Evolutionary conservation across 352 stramenopile genomes (phyloP).

Genomic region (Globisporangium radiosum): DNA sequence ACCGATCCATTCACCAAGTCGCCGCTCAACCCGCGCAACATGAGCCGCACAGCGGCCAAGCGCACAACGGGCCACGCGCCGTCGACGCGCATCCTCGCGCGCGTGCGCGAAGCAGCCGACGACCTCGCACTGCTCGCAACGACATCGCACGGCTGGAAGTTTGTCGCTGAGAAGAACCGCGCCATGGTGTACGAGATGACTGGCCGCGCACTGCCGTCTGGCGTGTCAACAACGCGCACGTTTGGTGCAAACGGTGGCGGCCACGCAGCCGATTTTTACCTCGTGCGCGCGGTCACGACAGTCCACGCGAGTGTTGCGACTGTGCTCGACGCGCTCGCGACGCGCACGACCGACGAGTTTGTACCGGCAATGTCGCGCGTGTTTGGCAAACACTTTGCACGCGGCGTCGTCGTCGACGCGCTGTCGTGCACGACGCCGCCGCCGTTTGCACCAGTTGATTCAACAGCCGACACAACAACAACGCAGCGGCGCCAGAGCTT

Average conservation of each 20-base stretch:
- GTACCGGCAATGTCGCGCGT: constrained; percentile 50
- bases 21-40: constrained; percentile 27
- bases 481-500: constrained; percentile 20
- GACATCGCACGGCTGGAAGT: constrained; percentile 38
- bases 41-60: constrained; percentile 40
- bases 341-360: constrained; percentile 36
- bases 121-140: constrained; percentile 51
- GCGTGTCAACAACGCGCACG: constrained; percentile 32
- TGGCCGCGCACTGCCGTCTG: constrained; percentile 34
- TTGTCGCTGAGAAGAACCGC: constrained; percentile 41
- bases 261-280: constrained; percentile 53
- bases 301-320: constrained; percentile 34
- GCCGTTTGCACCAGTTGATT: constrained; percentile 20
- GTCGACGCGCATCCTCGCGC: constrained; percentile 51
- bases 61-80: constrained; percentile 49
- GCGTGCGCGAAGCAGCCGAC: constrained; percentile 45
- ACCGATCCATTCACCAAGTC: constrained; percentile 35
- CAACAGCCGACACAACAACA: constrained; percentile 18
- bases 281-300: constrained; percentile 58
- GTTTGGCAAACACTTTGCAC: constrained; percentile 47
- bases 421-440: constrained; percentile 53
- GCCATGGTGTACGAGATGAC: constrained; percentile 58
- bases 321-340: constrained; percentile 41
- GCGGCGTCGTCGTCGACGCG: constrained; percentile 50
- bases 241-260: constrained; percentile 35